Evolutionary conservation across 164 flowering plant species (phyloP).

Genomic region (Macadamia tetraphylla): DNA sequence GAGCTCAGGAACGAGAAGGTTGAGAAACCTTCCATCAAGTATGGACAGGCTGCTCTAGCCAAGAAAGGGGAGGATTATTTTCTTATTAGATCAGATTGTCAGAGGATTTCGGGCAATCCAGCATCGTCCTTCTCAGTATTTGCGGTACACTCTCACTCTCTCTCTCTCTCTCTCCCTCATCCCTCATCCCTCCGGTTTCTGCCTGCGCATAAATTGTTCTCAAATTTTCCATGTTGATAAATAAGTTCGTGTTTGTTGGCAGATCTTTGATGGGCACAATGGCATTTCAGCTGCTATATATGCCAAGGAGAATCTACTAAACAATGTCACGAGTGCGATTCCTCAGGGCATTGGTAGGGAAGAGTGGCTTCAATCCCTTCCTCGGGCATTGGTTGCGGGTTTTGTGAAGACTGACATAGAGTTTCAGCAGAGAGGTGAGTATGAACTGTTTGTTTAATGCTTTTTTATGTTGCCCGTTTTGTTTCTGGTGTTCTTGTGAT

Average conservation of each 20-base stretch:
- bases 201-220: too few relatives aligned
- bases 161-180: not conserved
- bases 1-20: conserved; percentile 21
- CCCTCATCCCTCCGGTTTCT: too few relatives aligned
- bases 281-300: conserved; percentile 92
- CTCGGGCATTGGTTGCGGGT: conserved; percentile 87
- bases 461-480: not conserved
- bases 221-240: not conserved
- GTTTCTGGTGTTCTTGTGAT: conserved; percentile 1
- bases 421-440: conserved; percentile 82
- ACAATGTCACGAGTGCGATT: conserved; percentile 82
- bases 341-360: conserved; percentile 72
- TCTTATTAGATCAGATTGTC: conserved; percentile 3
- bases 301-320: conserved; percentile 74
- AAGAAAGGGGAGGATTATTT: conserved; percentile 23
- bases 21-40: conserved; percentile 19
- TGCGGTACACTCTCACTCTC: conserved; percentile 1
- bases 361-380: conserved; percentile 96
- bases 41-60: conserved; percentile 24
- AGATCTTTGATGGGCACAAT: conserved; percentile 98
- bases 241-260: conserved; percentile 18
- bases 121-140: conserved; percentile 7
- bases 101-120: conserved; percentile 2
- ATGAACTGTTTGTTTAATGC: not conserved
- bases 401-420: conserved; percentile 97